These are phyloP conservation scores for Naumovozyma castellii DNA, from an alignment of 805 yeast genomes.

Conservation along the genomic window DNA sequence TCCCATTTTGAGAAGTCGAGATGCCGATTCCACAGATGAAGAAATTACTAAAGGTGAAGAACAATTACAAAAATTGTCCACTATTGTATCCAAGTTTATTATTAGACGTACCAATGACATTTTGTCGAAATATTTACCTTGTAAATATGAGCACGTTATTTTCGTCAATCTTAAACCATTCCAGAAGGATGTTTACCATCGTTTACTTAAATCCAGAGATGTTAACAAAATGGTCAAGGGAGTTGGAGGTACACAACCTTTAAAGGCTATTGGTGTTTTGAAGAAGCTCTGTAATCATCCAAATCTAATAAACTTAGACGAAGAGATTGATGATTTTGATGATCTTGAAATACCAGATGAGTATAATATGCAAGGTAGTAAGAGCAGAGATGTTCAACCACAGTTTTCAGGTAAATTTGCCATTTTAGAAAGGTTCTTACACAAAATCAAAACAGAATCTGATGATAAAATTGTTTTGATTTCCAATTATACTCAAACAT, in stretches of 20 bases:
- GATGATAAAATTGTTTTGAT: conserved; percentile 92
- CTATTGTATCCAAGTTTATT: conserved; percentile 76
- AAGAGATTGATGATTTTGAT: conserved; percentile 52
- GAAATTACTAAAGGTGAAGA: conserved; percentile 61
- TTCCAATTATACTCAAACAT: conserved; percentile 89
- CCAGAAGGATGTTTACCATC: conserved; percentile 61
- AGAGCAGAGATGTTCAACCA: conserved; percentile 54
- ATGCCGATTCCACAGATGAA: conserved; percentile 75
- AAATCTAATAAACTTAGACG: conserved; percentile 64
- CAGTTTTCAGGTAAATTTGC: conserved; percentile 81
- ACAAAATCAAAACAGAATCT: conserved; percentile 66
- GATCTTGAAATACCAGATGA: conserved; percentile 58
- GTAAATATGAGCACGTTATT: conserved; percentile 94
- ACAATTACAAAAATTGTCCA: conserved; percentile 61
- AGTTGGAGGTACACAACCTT: conserved; percentile 45
- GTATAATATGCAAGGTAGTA: conserved; percentile 32
- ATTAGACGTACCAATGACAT: conserved; percentile 94
- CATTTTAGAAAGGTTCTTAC: conserved; percentile 75
- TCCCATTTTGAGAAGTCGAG: conserved; percentile 76
- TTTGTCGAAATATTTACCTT: conserved; percentile 84
- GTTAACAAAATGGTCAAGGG: conserved; percentile 44
- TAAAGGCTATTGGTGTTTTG: conserved; percentile 79
- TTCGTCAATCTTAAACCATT: conserved; percentile 76
- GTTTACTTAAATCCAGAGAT: conserved; percentile 71
- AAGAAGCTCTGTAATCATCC: conserved; percentile 95